Conservation (phyloP, 352 stramenopile species). For the Phytophthora chlamydospora region DNA sequence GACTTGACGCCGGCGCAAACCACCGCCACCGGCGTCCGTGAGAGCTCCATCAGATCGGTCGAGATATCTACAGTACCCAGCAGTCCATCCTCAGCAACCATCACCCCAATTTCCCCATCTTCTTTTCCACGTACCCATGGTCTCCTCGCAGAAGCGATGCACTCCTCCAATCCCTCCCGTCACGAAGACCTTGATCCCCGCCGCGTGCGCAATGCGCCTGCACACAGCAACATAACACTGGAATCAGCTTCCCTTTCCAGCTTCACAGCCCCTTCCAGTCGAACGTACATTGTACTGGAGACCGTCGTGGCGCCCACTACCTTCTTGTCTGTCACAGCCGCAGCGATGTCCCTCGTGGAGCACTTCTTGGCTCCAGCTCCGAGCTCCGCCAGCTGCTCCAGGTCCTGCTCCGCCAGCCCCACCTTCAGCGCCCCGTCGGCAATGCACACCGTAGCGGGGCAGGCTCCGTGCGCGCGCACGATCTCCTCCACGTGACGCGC, state of each 20-base stretch:
- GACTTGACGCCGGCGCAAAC: conserved; percentile 99
- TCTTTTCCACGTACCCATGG: conserved; percentile 72
- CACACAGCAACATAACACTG: background rate
- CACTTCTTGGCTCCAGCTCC: conserved; percentile 71
- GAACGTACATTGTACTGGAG: conserved; percentile 93
- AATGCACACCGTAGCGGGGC: conserved; percentile 97
- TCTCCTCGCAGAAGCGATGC: conserved; percentile 94
- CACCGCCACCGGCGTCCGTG: conserved; percentile 95
- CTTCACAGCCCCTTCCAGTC: background rate
- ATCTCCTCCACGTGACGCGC: conserved; percentile 92
- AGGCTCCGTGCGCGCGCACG: conserved; percentile 84
- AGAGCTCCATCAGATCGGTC: conserved; percentile 96
- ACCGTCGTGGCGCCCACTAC: conserved; percentile 96
- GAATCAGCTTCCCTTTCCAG: background rate
- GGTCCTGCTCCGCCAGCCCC: conserved; percentile 61
- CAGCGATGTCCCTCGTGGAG: conserved; percentile 85
- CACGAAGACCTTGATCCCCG: conserved; percentile 97
- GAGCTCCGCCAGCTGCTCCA: conserved; percentile 70
- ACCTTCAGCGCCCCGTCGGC: conserved; percentile 91
- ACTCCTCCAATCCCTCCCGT: conserved; percentile 97
- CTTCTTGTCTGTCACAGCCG: conserved; percentile 67
- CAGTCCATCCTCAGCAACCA: conserved; percentile 7
- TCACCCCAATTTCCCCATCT: background rate
- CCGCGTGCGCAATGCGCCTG: conserved; percentile 92
- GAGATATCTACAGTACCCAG: conserved; percentile 84